Conservation (phyloP, 192 early-diverging fungal genomes). For the Coemansia sp. region DNA sequence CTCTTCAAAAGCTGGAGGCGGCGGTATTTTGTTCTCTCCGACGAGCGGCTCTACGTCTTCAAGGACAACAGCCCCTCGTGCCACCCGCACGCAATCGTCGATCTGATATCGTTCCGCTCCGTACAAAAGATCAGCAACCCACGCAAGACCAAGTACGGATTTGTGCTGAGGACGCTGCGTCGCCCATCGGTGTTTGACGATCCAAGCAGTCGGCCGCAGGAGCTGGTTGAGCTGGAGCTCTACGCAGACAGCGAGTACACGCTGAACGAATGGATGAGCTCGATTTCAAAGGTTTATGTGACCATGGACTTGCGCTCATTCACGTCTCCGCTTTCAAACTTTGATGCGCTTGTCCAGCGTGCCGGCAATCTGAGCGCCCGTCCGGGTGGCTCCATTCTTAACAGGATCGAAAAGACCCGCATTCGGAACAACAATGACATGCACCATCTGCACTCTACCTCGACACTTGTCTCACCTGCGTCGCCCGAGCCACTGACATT, state of each 20-base stretch:
- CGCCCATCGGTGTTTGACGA: conserved; percentile 51
- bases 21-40: conserved; percentile 46
- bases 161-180: conserved; percentile 38
- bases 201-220: conserved; percentile 13
- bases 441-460: conserved; percentile 28
- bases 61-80: conserved; percentile 26
- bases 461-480: conserved; percentile 23
- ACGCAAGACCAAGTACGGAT: conserved; percentile 43
- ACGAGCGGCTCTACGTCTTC: conserved; percentile 51
- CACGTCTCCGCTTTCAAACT: conserved; percentile 48
- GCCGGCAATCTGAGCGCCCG: conserved; percentile 32
- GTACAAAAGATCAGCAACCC: conserved; percentile 44
- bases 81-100: conserved; percentile 27
- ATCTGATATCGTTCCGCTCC: conserved; percentile 42
- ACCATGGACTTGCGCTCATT: conserved; percentile 52
- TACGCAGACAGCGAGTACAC: conserved; percentile 35
- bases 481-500: conserved; percentile 25
- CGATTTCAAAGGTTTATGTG: conserved; percentile 48
- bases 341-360: conserved; percentile 50
- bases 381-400: conserved; percentile 40
- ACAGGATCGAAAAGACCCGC: conserved; percentile 38
- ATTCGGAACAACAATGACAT: conserved; percentile 1
- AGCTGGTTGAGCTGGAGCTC: conserved; percentile 48
- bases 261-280: conserved; percentile 42
- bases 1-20: conserved; percentile 45